Conservation (phyloP, 371 early-diverging fungal species). For the Mortierella sp. region DNA sequence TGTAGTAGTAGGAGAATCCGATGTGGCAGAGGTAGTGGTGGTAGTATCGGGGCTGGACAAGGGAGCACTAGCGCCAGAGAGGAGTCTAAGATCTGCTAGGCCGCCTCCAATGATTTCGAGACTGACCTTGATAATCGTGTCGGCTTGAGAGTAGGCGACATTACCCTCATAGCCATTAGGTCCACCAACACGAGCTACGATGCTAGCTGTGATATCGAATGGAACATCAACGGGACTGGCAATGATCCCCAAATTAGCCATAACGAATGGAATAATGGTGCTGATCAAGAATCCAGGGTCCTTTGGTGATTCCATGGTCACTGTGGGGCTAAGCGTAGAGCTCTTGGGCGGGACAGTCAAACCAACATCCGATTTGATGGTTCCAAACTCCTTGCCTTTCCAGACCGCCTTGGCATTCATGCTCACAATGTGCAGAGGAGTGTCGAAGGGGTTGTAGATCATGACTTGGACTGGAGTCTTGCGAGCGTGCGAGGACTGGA, state of each 20-base stretch:
- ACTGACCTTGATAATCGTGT: conserved; percentile 29
- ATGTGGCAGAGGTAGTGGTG: not conserved
- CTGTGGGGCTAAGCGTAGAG: conserved; percentile 25
- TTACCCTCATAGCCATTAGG: conserved; percentile 37
- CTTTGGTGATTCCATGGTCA: conserved; percentile 34
- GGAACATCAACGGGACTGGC: conserved; percentile 23
- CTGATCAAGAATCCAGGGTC: conserved; percentile 21
- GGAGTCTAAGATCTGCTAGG: not conserved
- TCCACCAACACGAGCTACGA: conserved; percentile 45
- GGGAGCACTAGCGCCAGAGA: not conserved
- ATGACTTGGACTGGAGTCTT: conserved; percentile 58
- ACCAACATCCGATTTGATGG: conserved; percentile 37
- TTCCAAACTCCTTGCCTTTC: conserved; percentile 34
- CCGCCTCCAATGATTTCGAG: conserved; percentile 7
- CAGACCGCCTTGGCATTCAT: conserved; percentile 45
- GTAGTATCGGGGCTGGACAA: not conserved
- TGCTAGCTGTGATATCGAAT: conserved; percentile 46
- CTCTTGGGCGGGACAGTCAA: conserved; percentile 39
- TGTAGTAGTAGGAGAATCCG: not conserved
- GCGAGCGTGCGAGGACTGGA: conserved; percentile 9
- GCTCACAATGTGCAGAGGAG: conserved; percentile 53
- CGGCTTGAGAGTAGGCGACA: conserved; percentile 34
- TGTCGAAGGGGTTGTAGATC: conserved; percentile 64
- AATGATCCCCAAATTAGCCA: conserved; percentile 15
- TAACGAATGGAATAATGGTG: conserved; percentile 28